A percentile compares a stretch with the other conserved stretches of the same genome.
phyloP scores from a whole-genome alignment of 108 stramenopile species.

The Aureococcus anophagefferens region DNA sequence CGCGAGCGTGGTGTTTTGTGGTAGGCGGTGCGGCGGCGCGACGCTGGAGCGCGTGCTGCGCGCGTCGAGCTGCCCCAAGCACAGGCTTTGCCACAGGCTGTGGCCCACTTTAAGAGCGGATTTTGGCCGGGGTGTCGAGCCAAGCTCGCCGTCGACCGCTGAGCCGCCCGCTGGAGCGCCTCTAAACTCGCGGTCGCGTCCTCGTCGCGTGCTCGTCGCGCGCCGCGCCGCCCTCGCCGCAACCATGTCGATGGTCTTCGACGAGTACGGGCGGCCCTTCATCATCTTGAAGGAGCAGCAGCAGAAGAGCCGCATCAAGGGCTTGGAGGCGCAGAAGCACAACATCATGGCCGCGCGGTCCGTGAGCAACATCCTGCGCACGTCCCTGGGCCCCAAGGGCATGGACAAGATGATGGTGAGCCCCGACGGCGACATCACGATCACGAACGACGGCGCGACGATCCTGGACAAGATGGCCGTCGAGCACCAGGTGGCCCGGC shows the following conservation, averaged over 20 bases:
- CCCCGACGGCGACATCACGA: conserved; percentile 95
- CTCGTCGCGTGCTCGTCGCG: no score
- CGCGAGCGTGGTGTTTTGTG: no score
- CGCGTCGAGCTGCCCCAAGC: no score
- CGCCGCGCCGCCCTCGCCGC: neutral
- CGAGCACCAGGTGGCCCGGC: conserved; percentile 83
- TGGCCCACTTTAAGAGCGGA: no score
- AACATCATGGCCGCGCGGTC: conserved; percentile 95
- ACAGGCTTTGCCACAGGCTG: no score
- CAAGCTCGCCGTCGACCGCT: no score
- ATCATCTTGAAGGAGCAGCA: conserved; percentile 98
- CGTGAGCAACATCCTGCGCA: conserved; percentile 82
- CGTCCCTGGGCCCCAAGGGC: conserved; percentile 94
- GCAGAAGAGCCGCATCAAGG: conserved; percentile 86
- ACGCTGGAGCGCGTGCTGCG: no score
- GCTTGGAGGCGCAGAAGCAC: conserved; percentile 82
- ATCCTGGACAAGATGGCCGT: conserved; percentile 91
- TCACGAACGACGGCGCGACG: conserved; percentile 99
- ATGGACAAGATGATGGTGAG: conserved; percentile 99
- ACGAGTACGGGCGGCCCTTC: conserved; percentile 99
- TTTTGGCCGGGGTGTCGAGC: no score
- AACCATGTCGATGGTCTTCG: conserved; percentile 48
- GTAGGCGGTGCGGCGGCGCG: no score
- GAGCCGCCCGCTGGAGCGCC: no score
- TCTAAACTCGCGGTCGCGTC: no score